Base-by-base conservation (phyloP, 2,329 filamentous ascomycete genomes). In the Colletotrichum zoysiae region DNA sequence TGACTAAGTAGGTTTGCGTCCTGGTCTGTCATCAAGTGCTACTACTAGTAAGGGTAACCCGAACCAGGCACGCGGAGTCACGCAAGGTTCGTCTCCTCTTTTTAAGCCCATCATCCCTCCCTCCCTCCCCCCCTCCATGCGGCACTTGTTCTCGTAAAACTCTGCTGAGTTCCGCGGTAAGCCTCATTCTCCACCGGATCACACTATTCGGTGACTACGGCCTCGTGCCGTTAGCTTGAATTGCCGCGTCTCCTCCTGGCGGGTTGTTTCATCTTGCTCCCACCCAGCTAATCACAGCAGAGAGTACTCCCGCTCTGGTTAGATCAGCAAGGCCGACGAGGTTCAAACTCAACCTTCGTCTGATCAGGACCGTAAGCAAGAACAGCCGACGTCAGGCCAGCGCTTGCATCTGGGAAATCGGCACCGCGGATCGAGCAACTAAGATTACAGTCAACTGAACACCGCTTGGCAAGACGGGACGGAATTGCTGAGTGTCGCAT, bases 131-230 rank as follows among this genome's bases (percentile, higher is more conserved):
- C 48, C 51, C 40, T 35, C 3, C 18, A 46, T 23, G n/a, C 23
- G 16, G 53, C 20, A 38, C 18, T 66, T 53, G 23, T 40, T 69
- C 12, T 65, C 61, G 44, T 44, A 12, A 20, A 53, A 69, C 67
- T 26, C 18, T 58, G 26, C 42, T 7, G 20, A 18, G 40, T 26
- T 33, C 38, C 18, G 23, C 35, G 16, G 61, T 44, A 55, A 65
- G 51, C 61, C 61, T 51, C 44, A 38, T 44, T 46, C 26, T 55
- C 42, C 2, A 9, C 30, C 40, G n/a, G n/a, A 30, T n/a, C n/a
- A 48, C 26, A 23, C 23, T 53, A 18, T 7, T 53, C 8, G 16
- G 26, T 33, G 50, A 30, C 16, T 18, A 18, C 23, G 48, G 7
- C 50, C 3, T 53, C 14, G 16, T 18, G 18, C 16, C 44, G 12